A percentile compares a stretch with the other conserved stretches of the same genome.
These are phyloP conservation scores for Metschnikowia sp. DNA, from an alignment of 805 yeast genomes.

Conservation along the genomic window DNA sequence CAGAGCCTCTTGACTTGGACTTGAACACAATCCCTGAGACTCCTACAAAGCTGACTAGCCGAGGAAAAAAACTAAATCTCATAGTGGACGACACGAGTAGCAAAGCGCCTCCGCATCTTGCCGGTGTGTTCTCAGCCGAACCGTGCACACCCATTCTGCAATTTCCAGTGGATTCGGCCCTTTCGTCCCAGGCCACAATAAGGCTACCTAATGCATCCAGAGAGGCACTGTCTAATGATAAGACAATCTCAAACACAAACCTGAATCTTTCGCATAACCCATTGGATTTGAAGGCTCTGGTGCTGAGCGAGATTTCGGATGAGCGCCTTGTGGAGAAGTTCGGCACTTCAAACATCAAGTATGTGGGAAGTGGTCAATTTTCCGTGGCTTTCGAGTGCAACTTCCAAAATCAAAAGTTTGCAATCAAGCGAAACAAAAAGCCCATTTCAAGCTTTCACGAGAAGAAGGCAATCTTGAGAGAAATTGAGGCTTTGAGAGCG, in stretches of 20 bases:
- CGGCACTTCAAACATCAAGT: slow-evolving; percentile 55
- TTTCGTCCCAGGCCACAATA: slow-evolving; percentile 23
- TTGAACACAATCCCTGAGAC: slow-evolving; percentile 31
- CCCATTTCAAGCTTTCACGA: slow-evolving; percentile 52
- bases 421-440: slow-evolving; percentile 82
- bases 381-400: slow-evolving; percentile 82
- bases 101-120: slow-evolving; percentile 1
- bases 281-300: neutral
- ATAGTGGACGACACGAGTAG: slow-evolving; percentile 1
- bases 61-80: slow-evolving; percentile 11
- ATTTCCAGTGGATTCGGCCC: slow-evolving; percentile 17
- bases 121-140: slow-evolving; percentile 7
- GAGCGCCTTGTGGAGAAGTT: slow-evolving; percentile 47
- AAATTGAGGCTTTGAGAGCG: slow-evolving; percentile 64
- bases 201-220: slow-evolving; percentile 11
- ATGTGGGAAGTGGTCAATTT: slow-evolving; percentile 85
- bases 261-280: slow-evolving; percentile 1
- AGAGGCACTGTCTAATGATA: slow-evolving; percentile 8
- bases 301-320: slow-evolving; percentile 25
- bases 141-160: slow-evolving; percentile 21
- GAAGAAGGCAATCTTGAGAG: slow-evolving; percentile 62
- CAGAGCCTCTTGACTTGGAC: slow-evolving; percentile 15
- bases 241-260: slow-evolving; percentile 9
- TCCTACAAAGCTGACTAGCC: slow-evolving; percentile 30
- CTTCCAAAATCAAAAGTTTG: slow-evolving; percentile 65